Evolutionary conservation across 371 early-diverging fungal species (phyloP), one percentile per base, ranked within the genome.

Genomic region (Mortierella sp.): DNA sequence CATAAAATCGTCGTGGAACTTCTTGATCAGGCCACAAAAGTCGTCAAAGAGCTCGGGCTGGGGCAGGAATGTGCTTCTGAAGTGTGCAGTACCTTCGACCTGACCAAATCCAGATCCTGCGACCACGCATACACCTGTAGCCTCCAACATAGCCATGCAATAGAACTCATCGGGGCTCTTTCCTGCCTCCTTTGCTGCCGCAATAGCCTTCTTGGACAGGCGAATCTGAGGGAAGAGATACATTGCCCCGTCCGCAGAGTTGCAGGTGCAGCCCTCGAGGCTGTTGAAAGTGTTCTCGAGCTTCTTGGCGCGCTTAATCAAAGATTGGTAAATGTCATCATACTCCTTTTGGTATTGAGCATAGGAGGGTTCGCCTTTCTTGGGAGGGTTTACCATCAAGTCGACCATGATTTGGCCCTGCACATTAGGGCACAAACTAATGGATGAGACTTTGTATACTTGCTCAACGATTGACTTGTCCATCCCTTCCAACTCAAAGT

Each of bases 1-100:
- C 87, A 98, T 88, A 73, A 98, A 96, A 1, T 81, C 84, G 24
- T 84, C 68, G 78, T 99, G 98, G 90, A 99, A 99, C 28, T 83
- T 74, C 64, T 85, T 80, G 67, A 98, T 85, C 24, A 86, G 87
- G 12, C 72, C 68, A 62, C 96, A 96, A 73, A 99, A 98, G 49
- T 85, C 88, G 68, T 96, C 97, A 89, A 99, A 94, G 52, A 95
- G 86, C 35, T 95, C 88, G 80, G 97, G 98, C 22, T 93, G 95
- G 20, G 99, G 98, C 78, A 99, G 76, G 88, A 99, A 99, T 6
- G 99, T 98, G 55, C 94, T 93, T 66, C 99, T 90, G 90, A 99
- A 98, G 84, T 99, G 99, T 84, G 88, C 96, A 2, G 98, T 99
- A 57, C 93, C 94, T 8, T 90, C 88, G 72, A 90, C 89, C 89